Evolutionary conservation across 2,329 filamentous ascomycete species (phyloP), one percentile per base, ranked within the genome.

Genomic region (Fusarium domesticum): DNA sequence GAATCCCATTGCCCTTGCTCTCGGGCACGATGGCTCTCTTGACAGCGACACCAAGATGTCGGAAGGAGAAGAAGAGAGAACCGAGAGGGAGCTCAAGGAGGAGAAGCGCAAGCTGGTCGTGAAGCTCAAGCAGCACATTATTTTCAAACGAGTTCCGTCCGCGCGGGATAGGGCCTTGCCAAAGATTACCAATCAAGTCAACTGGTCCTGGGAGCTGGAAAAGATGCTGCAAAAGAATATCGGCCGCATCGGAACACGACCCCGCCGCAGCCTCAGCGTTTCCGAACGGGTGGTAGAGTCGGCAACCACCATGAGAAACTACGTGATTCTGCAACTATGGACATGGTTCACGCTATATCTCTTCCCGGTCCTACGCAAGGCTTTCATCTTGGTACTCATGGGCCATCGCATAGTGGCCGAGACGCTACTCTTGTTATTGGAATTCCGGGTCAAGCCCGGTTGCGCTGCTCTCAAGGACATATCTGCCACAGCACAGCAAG

Each of bases 281-380:
- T 92, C 90, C 33, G 93, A 98, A 72, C 80, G 89, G 37, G 88
- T 98, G 3, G 92, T 95, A 6, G 90, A 96, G 67, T 96, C 91
- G 31, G 95, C 93, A 5, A 88, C 86, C 18, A 90, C 89, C 3
- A 78, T 93, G 60, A 87, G 87, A 73, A 87, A 91, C 55, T 83
- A 87, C 48, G 72, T 90, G 20, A 69, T 87, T 39, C 67, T 84
- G 18, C 81, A 78, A 59, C 61, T 91, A 19, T 88, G 84, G 74
- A 80, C 89, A 39, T 65, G 89, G 31, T 78, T 89, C 47, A 83
- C 80, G 36, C 70, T 83, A 43, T 95, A 91, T 69, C 68, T 91
- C 10, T 89, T 90, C 65, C 92, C 92, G 1, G 72, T 92, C 30
- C 74, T 91, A 40, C 83, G 84, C 32, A 75, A 75, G 47, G 63